Evolutionary conservation across 495 filamentous ascomycete species (phyloP), one percentile per base, ranked within the genome.

Genomic region (Polyplosphaeria fusca): DNA sequence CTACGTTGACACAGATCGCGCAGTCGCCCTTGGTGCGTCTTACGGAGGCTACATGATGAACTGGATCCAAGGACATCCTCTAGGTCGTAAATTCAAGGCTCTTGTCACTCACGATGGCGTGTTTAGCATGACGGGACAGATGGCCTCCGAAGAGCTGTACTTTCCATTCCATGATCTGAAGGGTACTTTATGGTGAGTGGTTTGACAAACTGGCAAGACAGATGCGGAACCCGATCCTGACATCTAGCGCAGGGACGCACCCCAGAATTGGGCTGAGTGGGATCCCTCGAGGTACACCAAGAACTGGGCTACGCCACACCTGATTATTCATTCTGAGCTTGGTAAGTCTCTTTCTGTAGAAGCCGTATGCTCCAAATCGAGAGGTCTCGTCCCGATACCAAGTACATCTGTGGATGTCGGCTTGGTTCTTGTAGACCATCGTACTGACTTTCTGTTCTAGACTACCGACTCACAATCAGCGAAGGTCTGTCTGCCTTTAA

Each of bases 401-500:
- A n/a, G n/a, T n/a, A n/a, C n/a, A n/a, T n/a, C n/a, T n/a, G n/a
- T n/a, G n/a, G n/a, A n/a, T n/a, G n/a, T n/a, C n/a, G n/a, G n/a
- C n/a, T n/a, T n/a, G n/a, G n/a, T n/a, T n/a, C n/a, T n/a, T n/a
- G n/a, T n/a, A n/a, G n/a, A n/a, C n/a, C n/a, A n/a, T n/a, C n/a
- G n/a, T n/a, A n/a, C n/a, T n/a, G n/a, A n/a, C n/a, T n/a, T n/a
- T n/a, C n/a, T n/a, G n/a, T n/a, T n/a, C n/a, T n/a, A n/a, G 92
- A 97, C 70, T 97, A 95, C 68, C 81, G 92, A 14, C 73, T 97
- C 27, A 87, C 91, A 0, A 84, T 96, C 38, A 76, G 73, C 0
- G 91, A 96, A 67, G 92, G 91, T 0, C 71, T 96, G 24, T 82
- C 90, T 1, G 84, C 88, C 14, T 96, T 97, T 70, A 93, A 96